Evolutionary conservation across 78 protist genomes (phyloP), one percentile per base, ranked within the genome.

Genomic region (Diacronema lutheri): DNA sequence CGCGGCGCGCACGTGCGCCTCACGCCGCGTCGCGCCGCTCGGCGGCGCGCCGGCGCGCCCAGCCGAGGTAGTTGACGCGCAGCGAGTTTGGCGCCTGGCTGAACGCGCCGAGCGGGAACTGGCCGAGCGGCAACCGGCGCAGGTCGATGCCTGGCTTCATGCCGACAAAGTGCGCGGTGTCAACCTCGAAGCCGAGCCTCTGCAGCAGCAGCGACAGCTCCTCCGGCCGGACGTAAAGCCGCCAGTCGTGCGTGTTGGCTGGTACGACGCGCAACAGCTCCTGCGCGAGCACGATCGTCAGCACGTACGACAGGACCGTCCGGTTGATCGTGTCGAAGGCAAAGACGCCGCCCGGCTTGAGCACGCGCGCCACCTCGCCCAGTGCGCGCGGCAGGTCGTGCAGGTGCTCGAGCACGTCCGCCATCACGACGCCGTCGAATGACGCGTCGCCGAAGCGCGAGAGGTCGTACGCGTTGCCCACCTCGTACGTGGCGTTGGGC

Each of bases 271-370:
- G 10, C 9, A 79, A 33, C 12, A 91, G 14, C 23, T 85, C 44
- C 68, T 91, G 91, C 44, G 94, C 94, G 16, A 68, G 38, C 19
- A 79, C 81, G 71, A 91, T 74, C 21, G 78, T 35, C 26, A 76
- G 56, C 13, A 80, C 41, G 71, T 57, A 91, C 40, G 92, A 91
- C 60, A 10, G 20, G 62, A 25, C 41, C 7, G 90, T 91, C 21
- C 84, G 72, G 84, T 91, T 91, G 50, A 91, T 44, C 29, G 94
- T 88, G 26, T 89, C 81, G 10, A 89, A 50, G 60, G 77, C 40
- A 26, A 91, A 19, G n/a, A 71, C 58, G 56, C 92, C 89, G 56
- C 88, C 92, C 7, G 88, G 89, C 13, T 37, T 25, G 55, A 69
- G 76, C 29, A 69, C 76, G 33, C 76, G 76, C 26, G 7, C 23